Base-by-base conservation (phyloP, 1,139 yeast genomes). In the Candida buenavistaensis region DNA sequence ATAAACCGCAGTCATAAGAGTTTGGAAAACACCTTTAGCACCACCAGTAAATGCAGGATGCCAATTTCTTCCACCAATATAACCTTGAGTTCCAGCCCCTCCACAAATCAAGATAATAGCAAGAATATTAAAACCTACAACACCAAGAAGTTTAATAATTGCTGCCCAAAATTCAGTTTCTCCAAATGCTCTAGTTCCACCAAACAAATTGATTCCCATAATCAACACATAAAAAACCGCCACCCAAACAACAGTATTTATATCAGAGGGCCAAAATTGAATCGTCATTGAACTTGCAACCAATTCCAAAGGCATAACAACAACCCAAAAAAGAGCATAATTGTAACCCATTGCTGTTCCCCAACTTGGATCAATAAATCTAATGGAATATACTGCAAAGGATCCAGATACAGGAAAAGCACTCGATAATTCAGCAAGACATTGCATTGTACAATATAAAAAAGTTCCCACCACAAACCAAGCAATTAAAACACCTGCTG, bases 281-380 rank as follows among this genome's bases (percentile, higher is more conserved):
- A 82, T 80, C 8, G 86, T 78, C 46, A 82, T 63, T 6, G 88
- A 74, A 26, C 84, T 80, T 8, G 89, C 89, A 41, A 81, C 86
- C 46, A 82, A 66, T 55, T 83, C 90, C 43, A 80, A 61, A 2
- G 90, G 89, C 43, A 82, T 57, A 28, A 81, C 80, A 36, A 82
- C 72, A 13, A 80, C 68, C 89, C 88, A 82, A 57, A 78, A 80
- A 41, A 81, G 56, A 27, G 80, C 79, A 54, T 81, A 82, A 57
- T 80, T 81, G 76, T 81, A 76, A 30, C 83, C 87, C 65, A 78
- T 75, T 25, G 86, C 81, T 56, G 86, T 86, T 27, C 88, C 89
- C 77, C 84, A 78, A 8, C 87, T 72, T 2, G 83, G 80, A 49
- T 80, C 82, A 23, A 82, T 68, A 46, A 82, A 82, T 14, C 84